Conservation (phyloP, 2,329 filamentous ascomycete species). For the Cladosporium colombiae region DNA sequence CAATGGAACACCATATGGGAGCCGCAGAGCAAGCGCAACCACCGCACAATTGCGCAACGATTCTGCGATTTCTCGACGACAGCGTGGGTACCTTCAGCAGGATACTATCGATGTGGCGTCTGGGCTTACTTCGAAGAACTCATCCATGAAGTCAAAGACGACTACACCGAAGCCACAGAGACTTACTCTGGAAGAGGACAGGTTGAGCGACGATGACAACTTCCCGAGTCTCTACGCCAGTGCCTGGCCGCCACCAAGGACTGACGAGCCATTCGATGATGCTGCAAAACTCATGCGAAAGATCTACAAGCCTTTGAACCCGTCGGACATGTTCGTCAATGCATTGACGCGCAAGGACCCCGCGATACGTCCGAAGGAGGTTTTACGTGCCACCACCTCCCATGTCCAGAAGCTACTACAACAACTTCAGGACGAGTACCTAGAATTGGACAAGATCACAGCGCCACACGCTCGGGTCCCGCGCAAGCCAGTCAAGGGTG, state of each 20-base stretch:
- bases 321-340: constrained; percentile 44
- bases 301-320: constrained; percentile 45
- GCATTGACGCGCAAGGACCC: constrained; percentile 46
- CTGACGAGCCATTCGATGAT: constrained; percentile 33
- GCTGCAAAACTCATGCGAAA: constrained; percentile 46
- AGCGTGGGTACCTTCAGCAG: background rate
- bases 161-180: constrained; percentile 36
- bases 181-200: constrained; percentile 36
- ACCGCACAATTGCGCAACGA: background rate
- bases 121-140: constrained; percentile 9
- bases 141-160: constrained; percentile 27
- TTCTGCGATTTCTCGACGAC: constrained; percentile 1
- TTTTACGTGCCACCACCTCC: constrained; percentile 56
- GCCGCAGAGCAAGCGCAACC: constrained; percentile 6
- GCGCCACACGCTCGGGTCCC: constrained; percentile 53
- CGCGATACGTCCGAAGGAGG: constrained; percentile 49
- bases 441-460: constrained; percentile 56
- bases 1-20: background rate
- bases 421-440: constrained; percentile 61
- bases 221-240: constrained; percentile 33
- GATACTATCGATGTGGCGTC: constrained; percentile 2
- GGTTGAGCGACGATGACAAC: constrained; percentile 32
- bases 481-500: constrained; percentile 54
- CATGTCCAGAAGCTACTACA: constrained; percentile 56
- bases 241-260: constrained; percentile 25